phyloP scores from a whole-genome alignment of 108 stramenopile species.

The Skeletonema tropicum region DNA sequence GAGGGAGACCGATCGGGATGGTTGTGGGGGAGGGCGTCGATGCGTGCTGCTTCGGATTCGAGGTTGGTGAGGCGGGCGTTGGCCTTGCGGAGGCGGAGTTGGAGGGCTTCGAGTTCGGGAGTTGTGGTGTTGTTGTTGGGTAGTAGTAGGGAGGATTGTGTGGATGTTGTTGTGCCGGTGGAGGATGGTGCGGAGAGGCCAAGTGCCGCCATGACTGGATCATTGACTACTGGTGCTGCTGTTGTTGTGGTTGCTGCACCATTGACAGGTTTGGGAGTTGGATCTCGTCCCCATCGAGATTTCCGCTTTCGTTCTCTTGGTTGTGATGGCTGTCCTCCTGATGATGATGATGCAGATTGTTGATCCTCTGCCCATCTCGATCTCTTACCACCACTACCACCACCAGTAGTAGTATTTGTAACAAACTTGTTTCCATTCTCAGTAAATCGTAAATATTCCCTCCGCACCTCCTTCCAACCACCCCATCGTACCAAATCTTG shows the following conservation, averaged over 20 bases:
- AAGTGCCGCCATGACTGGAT: conserved; percentile 35
- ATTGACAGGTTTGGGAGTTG: conserved; percentile 23
- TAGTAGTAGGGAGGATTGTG: background rate
- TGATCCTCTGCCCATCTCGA: background rate
- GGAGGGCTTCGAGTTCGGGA: conserved; percentile 37
- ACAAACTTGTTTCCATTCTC: conserved; percentile 61
- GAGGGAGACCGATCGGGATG: conserved; percentile 88
- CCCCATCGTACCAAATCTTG: conserved; percentile 86
- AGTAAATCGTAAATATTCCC: conserved; percentile 48
- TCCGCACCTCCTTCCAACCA: conserved; percentile 84
- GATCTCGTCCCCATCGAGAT: conserved; percentile 72
- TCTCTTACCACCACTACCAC: background rate
- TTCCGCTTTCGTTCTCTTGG: conserved; percentile 47
- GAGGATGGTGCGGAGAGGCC: conserved; percentile 30
- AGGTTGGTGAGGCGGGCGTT: conserved; percentile 70
- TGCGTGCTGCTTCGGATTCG: conserved; percentile 71
- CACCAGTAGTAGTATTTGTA: conserved; percentile 3
- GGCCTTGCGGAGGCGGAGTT: conserved; percentile 62
- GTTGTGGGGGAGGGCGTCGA: conserved; percentile 76
- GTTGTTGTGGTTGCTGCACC: conserved; percentile 6
- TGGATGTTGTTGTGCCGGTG: background rate
- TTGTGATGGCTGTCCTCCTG: background rate
- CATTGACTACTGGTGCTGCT: conserved; percentile 13
- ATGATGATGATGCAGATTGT: background rate
- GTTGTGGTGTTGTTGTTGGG: conserved; percentile 7